A percentile compares a stretch with the other conserved stretches of the same genome.
Conservation (phyloP, 345 rosid species). For the Sonneratia alba region DNA sequence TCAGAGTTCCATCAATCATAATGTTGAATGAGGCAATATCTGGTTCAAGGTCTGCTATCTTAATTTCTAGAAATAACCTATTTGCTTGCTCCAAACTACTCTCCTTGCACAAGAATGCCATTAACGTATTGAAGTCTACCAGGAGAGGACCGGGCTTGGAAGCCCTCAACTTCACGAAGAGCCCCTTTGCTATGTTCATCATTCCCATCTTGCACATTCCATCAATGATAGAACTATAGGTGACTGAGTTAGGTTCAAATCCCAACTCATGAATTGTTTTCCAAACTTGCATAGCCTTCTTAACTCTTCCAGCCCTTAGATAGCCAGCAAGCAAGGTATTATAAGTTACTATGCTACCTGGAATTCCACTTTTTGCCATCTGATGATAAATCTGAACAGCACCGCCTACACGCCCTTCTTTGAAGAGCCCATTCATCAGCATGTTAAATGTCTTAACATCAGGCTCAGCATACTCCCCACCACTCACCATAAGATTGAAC, state of each 20-base stretch:
- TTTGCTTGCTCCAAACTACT: constrained; percentile 55
- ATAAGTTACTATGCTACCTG: constrained; percentile 34
- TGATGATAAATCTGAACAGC: constrained; percentile 36
- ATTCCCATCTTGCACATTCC: constrained; percentile 44
- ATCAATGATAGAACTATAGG: constrained; percentile 38
- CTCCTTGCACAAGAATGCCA: constrained; percentile 55
- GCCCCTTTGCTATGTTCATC: constrained; percentile 54
- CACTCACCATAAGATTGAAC: constrained; percentile 27
- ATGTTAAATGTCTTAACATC: constrained; percentile 38
- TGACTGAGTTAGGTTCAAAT: constrained; percentile 34
- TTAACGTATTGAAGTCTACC: constrained; percentile 37
- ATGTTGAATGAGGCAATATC: constrained; percentile 41
- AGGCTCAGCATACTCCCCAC: constrained; percentile 27
- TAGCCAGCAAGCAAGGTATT: constrained; percentile 36
- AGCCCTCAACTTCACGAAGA: constrained; percentile 39
- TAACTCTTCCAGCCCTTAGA: constrained; percentile 34
- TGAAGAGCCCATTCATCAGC: constrained; percentile 52
- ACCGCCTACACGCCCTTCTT: constrained; percentile 29
- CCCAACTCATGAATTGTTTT: constrained; percentile 31
- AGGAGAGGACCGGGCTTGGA: constrained; percentile 25
- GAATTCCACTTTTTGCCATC: constrained; percentile 36
- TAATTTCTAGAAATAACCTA: constrained; percentile 46
- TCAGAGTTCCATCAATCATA: constrained; percentile 52
- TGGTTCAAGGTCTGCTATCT: constrained; percentile 21
- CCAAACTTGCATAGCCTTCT: constrained; percentile 53